Base-by-base conservation (phyloP, 495 filamentous ascomycete species). In the Xylaria intraflava region DNA sequence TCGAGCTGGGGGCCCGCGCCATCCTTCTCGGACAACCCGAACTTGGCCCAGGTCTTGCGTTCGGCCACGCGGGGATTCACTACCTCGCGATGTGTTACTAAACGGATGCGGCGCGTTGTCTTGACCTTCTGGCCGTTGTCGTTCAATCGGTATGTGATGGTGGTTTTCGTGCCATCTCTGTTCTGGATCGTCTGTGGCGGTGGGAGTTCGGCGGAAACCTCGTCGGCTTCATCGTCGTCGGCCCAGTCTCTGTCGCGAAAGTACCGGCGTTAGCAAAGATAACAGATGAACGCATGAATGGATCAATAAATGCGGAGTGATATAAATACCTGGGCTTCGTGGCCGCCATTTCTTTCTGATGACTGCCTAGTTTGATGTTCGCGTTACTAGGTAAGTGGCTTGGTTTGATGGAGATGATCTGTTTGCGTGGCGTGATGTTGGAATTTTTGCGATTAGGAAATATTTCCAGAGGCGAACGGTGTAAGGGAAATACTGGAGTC, bases 21-120 rank as follows among this genome's bases (percentile, higher is more conserved):
- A 70, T 97, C 93, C 57, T 77, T 78, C 53, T 69, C 75, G 41
- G 64, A 69, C 44, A 83, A 72, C 20, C 93, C 93, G 70, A 98
- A 97, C 73, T 98, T 98, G 54, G 78, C 54, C 93, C 92, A 96
- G 58, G 79, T 75, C 67, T 90, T 86, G 60, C 93, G 89, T 76
- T 94, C 90, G 39, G 93, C 93, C 38, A 97, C 90, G 58, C 90
- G 89, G 24, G 94, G 93, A 80, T 96, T 96, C 64, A 97, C 93
- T 55, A 89, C 81, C 71, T 95, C 89, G 67, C 88, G 85, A 62
- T 90, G 81, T 40, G 90, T 80, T 57, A 88, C 94, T 46, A 89
- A 87, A 64, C 89, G 88, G 73, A 97, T 93, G 53, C 89, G 86
- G 60, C 90, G 90, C 38, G 90, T 96, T 30, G 90, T 90, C 79